Evolutionary conservation across 1,284 basidiomycete species (phyloP).

Genomic region (Ceratobasidium sp.): DNA sequence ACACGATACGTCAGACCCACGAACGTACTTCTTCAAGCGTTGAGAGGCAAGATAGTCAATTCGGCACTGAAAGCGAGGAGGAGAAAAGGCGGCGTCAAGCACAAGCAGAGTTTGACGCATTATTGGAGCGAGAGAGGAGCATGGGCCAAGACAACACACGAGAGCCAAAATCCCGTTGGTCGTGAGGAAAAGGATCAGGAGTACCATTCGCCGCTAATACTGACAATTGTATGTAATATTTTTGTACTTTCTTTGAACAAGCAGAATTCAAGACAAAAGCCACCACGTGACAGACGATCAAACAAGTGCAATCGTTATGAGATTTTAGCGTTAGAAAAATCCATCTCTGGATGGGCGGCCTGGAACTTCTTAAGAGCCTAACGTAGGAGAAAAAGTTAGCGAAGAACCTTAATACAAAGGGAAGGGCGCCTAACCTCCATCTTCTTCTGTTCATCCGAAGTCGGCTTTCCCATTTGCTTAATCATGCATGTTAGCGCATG

Average conservation of each 20-base stretch:
- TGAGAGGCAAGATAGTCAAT: slow-evolving; percentile 46
- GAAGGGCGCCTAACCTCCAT: slow-evolving; percentile 69
- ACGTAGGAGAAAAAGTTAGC: background rate
- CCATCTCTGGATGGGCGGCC: slow-evolving; percentile 89
- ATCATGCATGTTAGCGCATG: slow-evolving; percentile 22
- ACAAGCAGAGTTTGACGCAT: slow-evolving; percentile 84
- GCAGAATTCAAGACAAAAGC: background rate
- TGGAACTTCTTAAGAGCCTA: slow-evolving; percentile 91
- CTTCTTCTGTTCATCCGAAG: slow-evolving; percentile 90
- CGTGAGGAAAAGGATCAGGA: background rate
- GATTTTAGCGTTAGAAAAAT: slow-evolving; percentile 92
- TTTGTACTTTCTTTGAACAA: background rate
- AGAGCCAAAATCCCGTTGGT: slow-evolving; percentile 38
- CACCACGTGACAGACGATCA: background rate
- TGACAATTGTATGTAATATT: too few species aligned
- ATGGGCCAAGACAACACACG: slow-evolving; percentile 73
- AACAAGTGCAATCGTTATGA: slow-evolving; percentile 57
- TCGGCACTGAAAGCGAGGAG: slow-evolving; percentile 39
- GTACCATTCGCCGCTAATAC: too few species aligned
- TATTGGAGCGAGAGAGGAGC: slow-evolving; percentile 87
- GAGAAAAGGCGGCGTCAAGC: slow-evolving; percentile 67
- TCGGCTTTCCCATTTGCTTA: slow-evolving; percentile 95
- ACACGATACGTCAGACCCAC: slow-evolving; percentile 68
- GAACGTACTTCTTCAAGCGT: slow-evolving; percentile 51
- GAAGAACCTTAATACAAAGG: background rate